Evolutionary conservation across 192 early-diverging fungal genomes (phyloP).

Genomic region (Phlyctochytrium arcticum): DNA sequence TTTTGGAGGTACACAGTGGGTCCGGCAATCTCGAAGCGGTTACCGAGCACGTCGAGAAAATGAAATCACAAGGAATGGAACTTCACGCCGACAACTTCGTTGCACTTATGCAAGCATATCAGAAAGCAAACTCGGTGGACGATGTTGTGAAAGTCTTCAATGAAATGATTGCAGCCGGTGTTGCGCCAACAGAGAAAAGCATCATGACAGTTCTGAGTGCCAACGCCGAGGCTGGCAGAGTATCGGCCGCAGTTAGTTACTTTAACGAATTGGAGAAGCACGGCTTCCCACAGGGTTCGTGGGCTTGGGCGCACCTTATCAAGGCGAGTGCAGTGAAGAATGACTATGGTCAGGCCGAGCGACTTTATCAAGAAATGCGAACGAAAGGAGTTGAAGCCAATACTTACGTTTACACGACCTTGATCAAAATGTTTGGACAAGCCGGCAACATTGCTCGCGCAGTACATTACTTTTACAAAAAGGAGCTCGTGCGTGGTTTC

Average conservation of each 20-base stretch:
- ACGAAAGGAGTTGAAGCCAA: constrained; percentile 16
- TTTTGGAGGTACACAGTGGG: neutral
- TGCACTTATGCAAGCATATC: constrained; percentile 4
- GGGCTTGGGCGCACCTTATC: constrained; percentile 10
- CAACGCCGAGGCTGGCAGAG: neutral
- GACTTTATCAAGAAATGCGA: constrained; percentile 22
- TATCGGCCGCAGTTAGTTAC: constrained; percentile 14
- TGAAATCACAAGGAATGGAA: neutral
- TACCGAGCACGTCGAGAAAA: neutral
- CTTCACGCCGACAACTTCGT: constrained; percentile 1
- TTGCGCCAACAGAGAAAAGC: neutral
- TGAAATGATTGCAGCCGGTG: constrained; percentile 4
- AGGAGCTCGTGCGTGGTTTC: constrained; percentile 23
- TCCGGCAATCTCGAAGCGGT: neutral
- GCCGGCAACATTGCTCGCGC: constrained; percentile 16
- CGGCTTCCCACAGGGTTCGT: neutral
- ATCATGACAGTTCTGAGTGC: constrained; percentile 5
- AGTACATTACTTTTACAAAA: constrained; percentile 23
- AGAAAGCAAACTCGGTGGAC: neutral
- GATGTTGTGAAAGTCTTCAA: neutral
- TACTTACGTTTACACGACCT: neutral
- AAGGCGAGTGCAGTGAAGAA: constrained; percentile 6
- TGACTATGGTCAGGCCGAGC: constrained; percentile 8
- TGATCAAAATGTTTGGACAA: constrained; percentile 18
- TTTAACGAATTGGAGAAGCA: constrained; percentile 15